Evolutionary conservation across 768 basidiomycete genomes (phyloP).

Genomic region (Inosperma sp.): DNA sequence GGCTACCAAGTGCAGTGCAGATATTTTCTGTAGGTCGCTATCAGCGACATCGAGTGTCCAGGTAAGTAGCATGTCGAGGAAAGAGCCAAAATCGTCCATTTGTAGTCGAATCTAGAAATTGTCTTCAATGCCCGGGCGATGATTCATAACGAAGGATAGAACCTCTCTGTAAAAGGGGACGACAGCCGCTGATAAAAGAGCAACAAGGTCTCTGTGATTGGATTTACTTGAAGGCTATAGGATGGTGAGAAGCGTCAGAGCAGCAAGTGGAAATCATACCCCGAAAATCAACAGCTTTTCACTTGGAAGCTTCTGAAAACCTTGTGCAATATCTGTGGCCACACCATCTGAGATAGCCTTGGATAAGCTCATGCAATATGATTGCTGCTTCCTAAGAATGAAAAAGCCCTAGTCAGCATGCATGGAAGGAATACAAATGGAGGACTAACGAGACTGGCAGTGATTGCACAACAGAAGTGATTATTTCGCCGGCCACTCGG

Average conservation of each 20-base stretch:
- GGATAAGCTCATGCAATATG: conserved; percentile 42
- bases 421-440: background rate
- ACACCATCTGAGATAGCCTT: conserved; percentile 54
- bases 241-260: too few relatives aligned
- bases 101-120: conserved; percentile 30
- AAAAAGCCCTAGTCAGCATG: conserved; percentile 1
- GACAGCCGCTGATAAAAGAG: conserved; percentile 62
- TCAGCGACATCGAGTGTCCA: conserved; percentile 55
- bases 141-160: background rate
- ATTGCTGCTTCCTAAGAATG: conserved; percentile 56
- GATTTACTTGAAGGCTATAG: conserved; percentile 40
- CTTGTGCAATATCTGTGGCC: conserved; percentile 48
- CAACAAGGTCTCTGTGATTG: conserved; percentile 57
- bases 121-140: background rate
- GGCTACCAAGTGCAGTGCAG: conserved; percentile 54
- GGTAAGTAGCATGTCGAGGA: conserved; percentile 49
- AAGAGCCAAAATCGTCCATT: conserved; percentile 42
- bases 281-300: conserved; percentile 45
- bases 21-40: conserved; percentile 48
- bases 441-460: conserved; percentile 59
- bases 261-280: conserved; percentile 38
- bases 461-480: conserved; percentile 63
- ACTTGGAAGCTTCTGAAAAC: conserved; percentile 45
- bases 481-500: conserved; percentile 56
- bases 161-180: conserved; percentile 64